Base-by-base conservation (phyloP, 2,329 filamentous ascomycete species). In the Nectriaceae sp. region DNA sequence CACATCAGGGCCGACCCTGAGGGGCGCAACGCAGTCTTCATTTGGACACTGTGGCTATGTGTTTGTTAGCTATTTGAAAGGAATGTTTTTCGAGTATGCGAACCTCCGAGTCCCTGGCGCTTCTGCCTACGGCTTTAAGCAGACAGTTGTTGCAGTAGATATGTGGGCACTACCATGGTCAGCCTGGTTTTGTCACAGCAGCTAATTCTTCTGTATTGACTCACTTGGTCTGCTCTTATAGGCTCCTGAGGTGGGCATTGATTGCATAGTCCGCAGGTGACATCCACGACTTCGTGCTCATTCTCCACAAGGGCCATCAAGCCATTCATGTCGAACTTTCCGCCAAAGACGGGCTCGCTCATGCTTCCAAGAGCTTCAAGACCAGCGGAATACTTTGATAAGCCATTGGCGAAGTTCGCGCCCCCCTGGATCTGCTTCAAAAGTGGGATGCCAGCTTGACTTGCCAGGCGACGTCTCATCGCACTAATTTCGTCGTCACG, bases 81-180 rank as follows among this genome's bases (percentile, higher is more conserved):
- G n/a, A n/a, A n/a, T n/a, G n/a, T n/a, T n/a, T n/a, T n/a, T n/a
- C n/a, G n/a, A n/a, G n/a, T n/a, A n/a, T n/a, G n/a, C n/a, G n/a
- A n/a, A n/a, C n/a, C n/a, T n/a, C n/a, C n/a, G n/a, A n/a, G n/a
- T n/a, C n/a, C n/a, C n/a, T n/a, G n/a, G n/a, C n/a, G n/a, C n/a
- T n/a, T n/a, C n/a, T n/a, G n/a, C n/a, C n/a, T n/a, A n/a, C 1
- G 6, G 21, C 19, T 3, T 19, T 21, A 1, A 16, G 1, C 2
- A 66, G 35, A 29, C 69, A 73, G 0, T 3, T 3, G 0, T 2
- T 1, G 45, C 70, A 73, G 29, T 65, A 70, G 1, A 64, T 19
- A 40, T 74, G 70, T 0, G 52, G 47, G 21, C 71, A 73, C 70
- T 70, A 11, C 11, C 16, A 18, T 15, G 1, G 11, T 62, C 29